phyloP scores from a whole-genome alignment of 208 protist genomes.

The Leishmania lainsoni region DNA sequence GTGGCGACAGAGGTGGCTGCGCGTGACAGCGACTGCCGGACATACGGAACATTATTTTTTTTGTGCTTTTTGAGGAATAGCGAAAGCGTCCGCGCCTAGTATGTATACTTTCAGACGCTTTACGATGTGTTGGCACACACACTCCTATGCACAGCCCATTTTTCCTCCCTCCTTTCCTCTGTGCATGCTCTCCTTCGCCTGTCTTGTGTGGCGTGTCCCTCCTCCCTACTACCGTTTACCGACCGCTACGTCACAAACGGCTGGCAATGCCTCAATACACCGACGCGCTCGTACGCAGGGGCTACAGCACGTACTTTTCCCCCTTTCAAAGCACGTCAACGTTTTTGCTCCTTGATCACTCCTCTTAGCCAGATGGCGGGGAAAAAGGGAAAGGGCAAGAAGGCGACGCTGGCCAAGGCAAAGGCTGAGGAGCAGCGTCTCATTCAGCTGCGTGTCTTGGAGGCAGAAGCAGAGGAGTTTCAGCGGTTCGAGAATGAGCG shows the following conservation, averaged over 20 bases:
- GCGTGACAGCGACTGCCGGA: neutral
- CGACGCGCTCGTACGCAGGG: neutral
- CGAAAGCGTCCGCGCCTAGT: neutral
- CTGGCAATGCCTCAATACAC: neutral
- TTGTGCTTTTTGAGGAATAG: neutral
- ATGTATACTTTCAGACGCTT: neutral
- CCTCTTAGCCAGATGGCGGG: conserved; percentile 18
- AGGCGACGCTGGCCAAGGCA: conserved; percentile 26
- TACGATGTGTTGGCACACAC: neutral
- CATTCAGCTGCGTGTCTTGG: conserved; percentile 54
- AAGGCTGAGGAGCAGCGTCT: conserved; percentile 63
- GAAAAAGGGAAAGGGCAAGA: conserved; percentile 49
- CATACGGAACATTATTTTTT: neutral
- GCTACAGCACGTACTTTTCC: neutral
- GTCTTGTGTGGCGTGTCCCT: too few relatives aligned
- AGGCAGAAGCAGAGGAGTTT: conserved; percentile 72
- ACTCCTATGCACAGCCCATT: neutral
- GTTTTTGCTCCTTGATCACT: neutral
- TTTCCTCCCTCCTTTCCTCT: neutral
- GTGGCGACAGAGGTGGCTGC: neutral
- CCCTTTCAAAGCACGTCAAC: neutral
- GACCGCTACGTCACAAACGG: neutral
- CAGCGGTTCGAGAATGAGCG: conserved; percentile 71
- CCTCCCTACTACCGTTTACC: neutral
- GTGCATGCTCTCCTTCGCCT: neutral